A percentile compares a stretch with the other conserved stretches of the same genome.
Conservation (phyloP, 2,329 filamentous ascomycete species). For the Ceratocystis destructans region DNA sequence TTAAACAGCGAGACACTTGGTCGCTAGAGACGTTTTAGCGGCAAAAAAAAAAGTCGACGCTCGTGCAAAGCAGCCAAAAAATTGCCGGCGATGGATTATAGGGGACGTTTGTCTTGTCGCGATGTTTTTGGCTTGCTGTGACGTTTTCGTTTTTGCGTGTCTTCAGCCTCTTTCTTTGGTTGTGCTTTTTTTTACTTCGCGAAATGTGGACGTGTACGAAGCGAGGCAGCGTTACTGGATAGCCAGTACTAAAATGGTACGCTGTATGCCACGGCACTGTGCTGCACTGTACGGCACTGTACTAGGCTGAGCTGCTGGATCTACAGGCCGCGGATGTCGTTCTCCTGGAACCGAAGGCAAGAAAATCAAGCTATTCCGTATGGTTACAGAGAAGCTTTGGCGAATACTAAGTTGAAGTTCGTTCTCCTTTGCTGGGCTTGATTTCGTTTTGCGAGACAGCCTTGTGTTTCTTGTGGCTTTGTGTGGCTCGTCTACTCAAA, state of each 20-base stretch:
- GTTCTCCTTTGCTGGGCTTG: too few species aligned
- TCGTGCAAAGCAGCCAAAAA: background rate
- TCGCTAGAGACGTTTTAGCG: background rate
- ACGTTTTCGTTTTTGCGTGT: background rate
- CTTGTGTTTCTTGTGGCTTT: too few species aligned
- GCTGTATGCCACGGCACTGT: too few species aligned
- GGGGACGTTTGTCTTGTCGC: background rate
- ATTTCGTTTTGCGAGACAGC: too few species aligned
- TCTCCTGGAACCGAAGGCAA: too few species aligned
- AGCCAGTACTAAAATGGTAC: background rate
- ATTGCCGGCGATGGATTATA: background rate
- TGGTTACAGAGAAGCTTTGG: too few species aligned
- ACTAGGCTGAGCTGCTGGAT: too few species aligned
- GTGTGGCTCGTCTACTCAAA: too few species aligned
- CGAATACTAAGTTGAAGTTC: too few species aligned
- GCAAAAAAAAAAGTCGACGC: background rate
- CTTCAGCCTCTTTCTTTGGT: conserved; percentile 7
- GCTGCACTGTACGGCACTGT: too few species aligned
- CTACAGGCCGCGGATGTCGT: too few species aligned
- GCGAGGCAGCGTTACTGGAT: background rate
- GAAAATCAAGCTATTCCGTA: too few species aligned
- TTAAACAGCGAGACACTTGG: background rate
- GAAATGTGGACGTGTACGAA: conserved; percentile 4
- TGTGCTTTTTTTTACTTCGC: conserved; percentile 1
- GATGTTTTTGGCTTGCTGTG: background rate